Base-by-base conservation (phyloP, 2,329 filamentous ascomycete genomes). In the Phialocephala sp. region DNA sequence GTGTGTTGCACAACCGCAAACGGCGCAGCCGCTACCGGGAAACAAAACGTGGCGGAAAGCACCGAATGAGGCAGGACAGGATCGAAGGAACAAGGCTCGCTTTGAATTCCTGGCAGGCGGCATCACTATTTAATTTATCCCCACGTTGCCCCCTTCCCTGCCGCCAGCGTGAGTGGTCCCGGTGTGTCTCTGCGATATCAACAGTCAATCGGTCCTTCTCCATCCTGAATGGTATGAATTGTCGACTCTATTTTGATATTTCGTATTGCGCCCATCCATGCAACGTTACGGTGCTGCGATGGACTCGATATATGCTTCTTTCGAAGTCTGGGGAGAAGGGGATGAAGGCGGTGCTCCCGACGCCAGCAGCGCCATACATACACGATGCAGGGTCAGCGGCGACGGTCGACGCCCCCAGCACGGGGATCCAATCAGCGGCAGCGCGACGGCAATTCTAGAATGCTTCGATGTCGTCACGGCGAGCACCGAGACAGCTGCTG, bases 391-490 rank as follows among this genome's bases (percentile, higher is more conserved):
- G 50, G 50, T 57, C 55, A 57, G 55, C 35, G 24, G n/a, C 18
- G 8, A 57, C 6, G 1, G 14, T 57, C 8, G 20, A 57, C 55
- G 52, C 52, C 52, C 4, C 18, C 12, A 37, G 20, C 14, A 57
- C 18, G n/a, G 32, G 5, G 8, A 18, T 12, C 55, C 55, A 57
- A 57, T 57, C 35, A 57, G 18, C 27, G 20, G 11, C 12, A 27
- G 14, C 18, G 4, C 12, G 18, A 22, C n/a, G 20, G 8, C 11
- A 27, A 27, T 65, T 66, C 64, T 47, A 55, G 57, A 65, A 69
- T 35, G 59, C 54, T 65, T 66, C 62, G 20, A 66, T 62, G 66
- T 65, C 62, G 55, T 63, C 55, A 63, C 62, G 27, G 45, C 37
- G 2, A 8, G 43, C 32, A 8, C n/a, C 2, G 11, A 59, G 6